These are phyloP conservation scores for Aphanomyces invadans DNA, from an alignment of 352 stramenopile species.

Conservation along the genomic window DNA sequence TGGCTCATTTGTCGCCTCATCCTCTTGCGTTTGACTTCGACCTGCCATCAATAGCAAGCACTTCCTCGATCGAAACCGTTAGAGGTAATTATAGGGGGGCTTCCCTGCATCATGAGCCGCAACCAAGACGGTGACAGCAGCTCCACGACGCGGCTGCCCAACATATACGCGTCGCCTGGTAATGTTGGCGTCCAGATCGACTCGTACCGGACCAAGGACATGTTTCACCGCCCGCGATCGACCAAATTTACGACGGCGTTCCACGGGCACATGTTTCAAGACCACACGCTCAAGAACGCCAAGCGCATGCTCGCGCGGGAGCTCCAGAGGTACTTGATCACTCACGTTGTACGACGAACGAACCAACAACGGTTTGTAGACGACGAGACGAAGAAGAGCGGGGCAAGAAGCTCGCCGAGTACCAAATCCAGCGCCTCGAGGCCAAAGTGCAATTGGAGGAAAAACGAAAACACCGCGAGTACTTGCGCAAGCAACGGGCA, in stretches of 20 bases:
- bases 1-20: too few relatives aligned
- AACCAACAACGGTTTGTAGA: background rate
- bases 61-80: too few relatives aligned
- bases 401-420: constrained; percentile 17
- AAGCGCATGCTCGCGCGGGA: constrained; percentile 51
- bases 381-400: background rate
- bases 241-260: constrained; percentile 63
- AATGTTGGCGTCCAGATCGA: constrained; percentile 78
- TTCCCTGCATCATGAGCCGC: background rate
- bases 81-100: too few relatives aligned
- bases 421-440: background rate
- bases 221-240: constrained; percentile 50
- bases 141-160: background rate
- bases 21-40: background rate
- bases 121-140: background rate
- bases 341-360: too few relatives aligned
- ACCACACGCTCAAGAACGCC: constrained; percentile 65
- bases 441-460: constrained; percentile 10
- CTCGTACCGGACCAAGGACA: constrained; percentile 47
- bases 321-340: constrained; percentile 30
- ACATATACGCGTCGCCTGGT: constrained; percentile 39
- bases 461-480: constrained; percentile 23
- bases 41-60: too few relatives aligned
- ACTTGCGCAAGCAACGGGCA: constrained; percentile 1
- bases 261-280: constrained; percentile 52